These are phyloP conservation scores for Brassica cretica DNA, from an alignment of 345 rosid genomes.

Conservation along the genomic window DNA sequence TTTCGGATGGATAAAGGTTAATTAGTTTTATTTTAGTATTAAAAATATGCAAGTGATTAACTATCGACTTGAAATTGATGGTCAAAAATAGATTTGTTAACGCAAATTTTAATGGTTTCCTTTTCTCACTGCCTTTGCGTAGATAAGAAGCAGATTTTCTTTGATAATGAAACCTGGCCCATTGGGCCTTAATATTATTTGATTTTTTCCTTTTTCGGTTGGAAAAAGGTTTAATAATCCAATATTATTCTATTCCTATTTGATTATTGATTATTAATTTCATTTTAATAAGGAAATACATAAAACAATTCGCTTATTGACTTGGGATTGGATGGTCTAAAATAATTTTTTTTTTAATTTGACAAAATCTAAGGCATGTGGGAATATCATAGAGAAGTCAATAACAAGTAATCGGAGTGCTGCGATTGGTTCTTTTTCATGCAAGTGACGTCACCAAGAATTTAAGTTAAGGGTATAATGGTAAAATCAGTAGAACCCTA, in stretches of 20 bases:
- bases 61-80: no score
- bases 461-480: not conserved
- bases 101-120: no score
- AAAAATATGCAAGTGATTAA: no score
- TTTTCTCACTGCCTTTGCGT: no score
- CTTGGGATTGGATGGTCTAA: not conserved
- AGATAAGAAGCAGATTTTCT: no score
- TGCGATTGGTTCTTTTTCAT: not conserved
- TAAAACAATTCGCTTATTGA: not conserved
- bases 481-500: not conserved
- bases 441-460: conserved; percentile 14
- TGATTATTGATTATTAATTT: not conserved
- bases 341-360: not conserved
- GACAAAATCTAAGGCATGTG: conserved; percentile 5
- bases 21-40: no score
- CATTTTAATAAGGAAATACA: not conserved
- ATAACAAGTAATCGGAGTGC: not conserved
- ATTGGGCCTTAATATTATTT: not conserved
- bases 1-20: no score
- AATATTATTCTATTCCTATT: not conserved
- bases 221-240: not conserved
- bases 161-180: not conserved
- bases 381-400: not conserved
- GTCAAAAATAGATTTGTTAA: no score
- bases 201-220: not conserved